Conservation (phyloP, 2,329 filamentous ascomycete genomes). For the Fusarium burgessii region DNA sequence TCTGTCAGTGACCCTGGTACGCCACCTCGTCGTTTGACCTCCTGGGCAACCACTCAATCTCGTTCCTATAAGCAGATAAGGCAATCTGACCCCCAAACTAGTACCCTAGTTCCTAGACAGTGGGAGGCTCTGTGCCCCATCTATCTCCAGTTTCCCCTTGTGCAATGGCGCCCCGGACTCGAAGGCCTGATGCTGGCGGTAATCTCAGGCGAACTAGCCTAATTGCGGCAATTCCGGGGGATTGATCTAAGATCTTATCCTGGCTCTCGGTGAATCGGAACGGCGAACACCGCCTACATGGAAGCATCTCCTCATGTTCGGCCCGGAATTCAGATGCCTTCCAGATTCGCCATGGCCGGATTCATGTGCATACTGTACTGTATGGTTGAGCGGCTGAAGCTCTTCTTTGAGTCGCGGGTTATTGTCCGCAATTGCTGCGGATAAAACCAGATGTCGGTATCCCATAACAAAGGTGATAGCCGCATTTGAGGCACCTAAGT, state of each 20-base stretch:
- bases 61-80: conserved; percentile 42
- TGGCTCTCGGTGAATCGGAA: conserved; percentile 49
- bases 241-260: conserved; percentile 52
- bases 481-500: conserved; percentile 20
- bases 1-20: conserved; percentile 31
- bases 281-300: conserved; percentile 46
- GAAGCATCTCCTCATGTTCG: conserved; percentile 30
- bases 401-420: background rate
- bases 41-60: conserved; percentile 23
- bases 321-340: conserved; percentile 36
- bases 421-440: background rate
- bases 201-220: conserved; percentile 39
- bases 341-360: conserved; percentile 19
- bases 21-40: conserved; percentile 31
- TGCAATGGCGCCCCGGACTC: conserved; percentile 43
- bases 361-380: conserved; percentile 6
- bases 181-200: conserved; percentile 34
- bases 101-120: conserved; percentile 19
- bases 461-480: background rate
- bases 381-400: background rate
- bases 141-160: conserved; percentile 49
- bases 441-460: conserved; percentile 4
- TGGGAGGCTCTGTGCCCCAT: conserved; percentile 46
- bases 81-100: conserved; percentile 32
- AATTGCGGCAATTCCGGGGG: conserved; percentile 49